Evolutionary conservation across 768 basidiomycete species (phyloP), one percentile per base, ranked within the genome.

Genomic region (Boletus barrowsii): DNA sequence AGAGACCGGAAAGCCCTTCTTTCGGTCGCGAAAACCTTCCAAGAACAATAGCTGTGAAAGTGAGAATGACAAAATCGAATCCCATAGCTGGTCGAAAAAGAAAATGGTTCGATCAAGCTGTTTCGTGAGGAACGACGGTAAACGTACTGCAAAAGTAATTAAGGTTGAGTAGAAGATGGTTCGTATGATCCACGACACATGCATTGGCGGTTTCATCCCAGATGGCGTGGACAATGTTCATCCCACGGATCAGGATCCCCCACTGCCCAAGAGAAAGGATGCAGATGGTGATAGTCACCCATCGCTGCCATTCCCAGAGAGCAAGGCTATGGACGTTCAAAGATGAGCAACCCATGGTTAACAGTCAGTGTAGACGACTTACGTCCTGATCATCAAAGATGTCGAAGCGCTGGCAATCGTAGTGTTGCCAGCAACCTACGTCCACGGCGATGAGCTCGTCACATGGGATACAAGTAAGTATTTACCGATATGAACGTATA

Each of bases 341-440:
- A 29, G 29, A 9, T 29, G 9, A 29, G 66, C 63, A 47, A 56
- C 44, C 26, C 62, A 18, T 50, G 51, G 45, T 64, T 18, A 62
- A 62, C 35, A 62, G 24, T 49, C 42, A 7, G 26, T 35, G 17
- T 14, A 30, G 26, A 41, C 22, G 29, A 51, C 56, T 39, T 63
- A 86, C 85, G 86, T 86, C 67, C 86, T 76, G 47, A 87, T 75
- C 83, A 87, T 84, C 39, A 88, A 74, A 29, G 83, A 85, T 1
- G 84, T 87, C 29, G 48, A 65, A 52, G 64, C 64, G 37, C 64
- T 67, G 10, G 62, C 64, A 30, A 65, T 65, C 26, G 64, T 67
- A 10, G 62, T 67, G 20, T 65, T 67, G 14, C 64, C 65, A 13
- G 65, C 64, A 49, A 65, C 65, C 64, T 65, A 47, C 8, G 47